These are phyloP conservation scores for Agrostemma githago DNA, from an alignment of 148 eudicot species.

Conservation along the genomic window DNA sequence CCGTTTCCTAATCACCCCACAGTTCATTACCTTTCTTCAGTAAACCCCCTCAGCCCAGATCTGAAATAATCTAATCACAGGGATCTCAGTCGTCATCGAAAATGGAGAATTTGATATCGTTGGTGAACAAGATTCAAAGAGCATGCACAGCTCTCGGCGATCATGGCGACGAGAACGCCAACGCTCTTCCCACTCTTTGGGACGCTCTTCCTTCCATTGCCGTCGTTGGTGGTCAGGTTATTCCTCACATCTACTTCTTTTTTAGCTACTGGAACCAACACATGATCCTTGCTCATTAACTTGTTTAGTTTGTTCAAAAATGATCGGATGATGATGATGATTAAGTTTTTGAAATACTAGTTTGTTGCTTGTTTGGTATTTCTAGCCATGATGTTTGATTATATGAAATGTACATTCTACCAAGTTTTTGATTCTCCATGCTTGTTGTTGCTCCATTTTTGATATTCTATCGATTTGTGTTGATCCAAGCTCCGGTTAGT, in stretches of 20 bases:
- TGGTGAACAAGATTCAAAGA: conserved; percentile 83
- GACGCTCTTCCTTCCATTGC: conserved; percentile 96
- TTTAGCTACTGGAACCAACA: background rate
- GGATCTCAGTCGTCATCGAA: background rate
- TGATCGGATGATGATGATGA: too few relatives aligned
- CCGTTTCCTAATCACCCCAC: background rate
- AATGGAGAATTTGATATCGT: conserved; percentile 76
- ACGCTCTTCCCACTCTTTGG: conserved; percentile 93
- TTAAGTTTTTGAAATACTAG: too few relatives aligned
- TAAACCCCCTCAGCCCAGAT: background rate
- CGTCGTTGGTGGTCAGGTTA: conserved; percentile 99
- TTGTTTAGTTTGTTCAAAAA: too few relatives aligned
- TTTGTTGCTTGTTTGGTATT: too few relatives aligned
- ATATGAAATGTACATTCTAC: background rate
- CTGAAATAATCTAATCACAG: background rate
- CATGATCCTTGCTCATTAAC: too few relatives aligned
- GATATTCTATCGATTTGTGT: too few relatives aligned
- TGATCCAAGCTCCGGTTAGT: too few relatives aligned
- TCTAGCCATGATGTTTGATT: too few relatives aligned
- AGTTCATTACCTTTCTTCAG: background rate
- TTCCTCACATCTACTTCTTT: conserved; percentile 9
- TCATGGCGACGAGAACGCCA: conserved; percentile 69
- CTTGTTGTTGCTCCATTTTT: too few relatives aligned
- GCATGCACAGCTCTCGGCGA: conserved; percentile 97
- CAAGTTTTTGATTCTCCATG: too few relatives aligned